These are phyloP conservation scores for Cercospora brassicicola DNA, from an alignment of 2,329 filamentous ascomycete genomes.

Conservation along the genomic window DNA sequence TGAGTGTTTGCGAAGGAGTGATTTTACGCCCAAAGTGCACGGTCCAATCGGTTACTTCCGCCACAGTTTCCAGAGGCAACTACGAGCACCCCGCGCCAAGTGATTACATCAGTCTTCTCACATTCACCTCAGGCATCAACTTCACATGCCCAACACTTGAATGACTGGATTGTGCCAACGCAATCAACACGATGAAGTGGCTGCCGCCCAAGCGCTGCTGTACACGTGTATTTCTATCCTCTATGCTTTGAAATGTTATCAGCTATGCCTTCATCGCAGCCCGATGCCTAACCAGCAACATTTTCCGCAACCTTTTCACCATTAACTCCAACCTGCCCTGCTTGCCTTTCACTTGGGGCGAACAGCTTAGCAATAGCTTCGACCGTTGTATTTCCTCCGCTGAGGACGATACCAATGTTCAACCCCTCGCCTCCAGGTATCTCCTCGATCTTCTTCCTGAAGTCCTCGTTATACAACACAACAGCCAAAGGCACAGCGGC, in stretches of 20 bases:
- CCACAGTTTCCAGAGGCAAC: conserved; percentile 8
- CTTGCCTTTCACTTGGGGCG: conserved; percentile 42
- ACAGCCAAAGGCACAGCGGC: conserved; percentile 81
- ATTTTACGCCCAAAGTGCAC: conserved; percentile 6
- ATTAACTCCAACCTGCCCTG: conserved; percentile 43
- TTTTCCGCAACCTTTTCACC: conserved; percentile 50
- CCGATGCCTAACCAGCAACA: conserved; percentile 38
- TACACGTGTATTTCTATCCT: background rate
- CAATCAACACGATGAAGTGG: background rate
- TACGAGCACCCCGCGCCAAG: conserved; percentile 7
- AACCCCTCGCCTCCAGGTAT: conserved; percentile 73
- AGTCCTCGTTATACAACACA: conserved; percentile 81
- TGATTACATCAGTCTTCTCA: background rate
- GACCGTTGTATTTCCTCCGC: conserved; percentile 65
- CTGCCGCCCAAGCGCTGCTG: background rate
- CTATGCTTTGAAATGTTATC: background rate
- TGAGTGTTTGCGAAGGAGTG: conserved; percentile 10
- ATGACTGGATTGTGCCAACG: background rate
- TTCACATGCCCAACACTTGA: background rate
- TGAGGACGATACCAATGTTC: conserved; percentile 64
- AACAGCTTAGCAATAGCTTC: conserved; percentile 61
- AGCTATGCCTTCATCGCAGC: background rate
- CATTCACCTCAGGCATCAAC: background rate
- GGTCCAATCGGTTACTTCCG: conserved; percentile 1
- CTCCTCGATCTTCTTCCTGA: conserved; percentile 66